Conservation (phyloP, 495 filamentous ascomycete genomes). For the Penicillium cataractarum region DNA sequence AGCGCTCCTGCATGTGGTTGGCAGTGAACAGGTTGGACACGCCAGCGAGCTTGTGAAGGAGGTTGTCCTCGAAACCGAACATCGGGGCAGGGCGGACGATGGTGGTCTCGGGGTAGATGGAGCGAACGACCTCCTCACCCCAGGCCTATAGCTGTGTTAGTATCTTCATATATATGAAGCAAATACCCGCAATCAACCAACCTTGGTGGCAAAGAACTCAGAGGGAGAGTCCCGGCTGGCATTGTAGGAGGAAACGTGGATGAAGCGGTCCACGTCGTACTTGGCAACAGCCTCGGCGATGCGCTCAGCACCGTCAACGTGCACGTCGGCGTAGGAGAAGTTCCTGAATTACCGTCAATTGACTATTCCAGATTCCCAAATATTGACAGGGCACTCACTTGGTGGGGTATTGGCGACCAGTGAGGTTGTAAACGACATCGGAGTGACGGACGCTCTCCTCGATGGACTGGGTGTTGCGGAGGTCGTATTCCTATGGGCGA, state of each 20-base stretch:
- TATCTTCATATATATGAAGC: not conserved
- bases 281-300: constrained; percentile 96
- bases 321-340: constrained; percentile 88
- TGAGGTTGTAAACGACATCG: constrained; percentile 94
- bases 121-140: constrained; percentile 81
- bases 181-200: constrained; percentile 32
- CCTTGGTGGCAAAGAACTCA: constrained; percentile 90
- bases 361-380: constrained; percentile 9
- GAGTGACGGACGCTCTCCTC: constrained; percentile 97
- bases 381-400: constrained; percentile 64
- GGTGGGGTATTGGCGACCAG: constrained; percentile 92
- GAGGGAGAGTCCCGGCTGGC: constrained; percentile 79
- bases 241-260: constrained; percentile 96
- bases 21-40: constrained; percentile 79
- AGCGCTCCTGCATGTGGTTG: constrained; percentile 91
- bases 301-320: constrained; percentile 91
- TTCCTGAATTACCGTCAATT: constrained; percentile 64
- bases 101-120: constrained; percentile 96
- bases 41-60: constrained; percentile 83
- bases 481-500: constrained; percentile 77
- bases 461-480: constrained; percentile 92
- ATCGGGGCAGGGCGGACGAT: constrained; percentile 93
- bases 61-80: constrained; percentile 92
- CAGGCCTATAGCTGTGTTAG: constrained; percentile 55
- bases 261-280: constrained; percentile 96